Evolutionary conservation across 73 alveolate species (phyloP).

Genomic region (Urostyla sp.): DNA sequence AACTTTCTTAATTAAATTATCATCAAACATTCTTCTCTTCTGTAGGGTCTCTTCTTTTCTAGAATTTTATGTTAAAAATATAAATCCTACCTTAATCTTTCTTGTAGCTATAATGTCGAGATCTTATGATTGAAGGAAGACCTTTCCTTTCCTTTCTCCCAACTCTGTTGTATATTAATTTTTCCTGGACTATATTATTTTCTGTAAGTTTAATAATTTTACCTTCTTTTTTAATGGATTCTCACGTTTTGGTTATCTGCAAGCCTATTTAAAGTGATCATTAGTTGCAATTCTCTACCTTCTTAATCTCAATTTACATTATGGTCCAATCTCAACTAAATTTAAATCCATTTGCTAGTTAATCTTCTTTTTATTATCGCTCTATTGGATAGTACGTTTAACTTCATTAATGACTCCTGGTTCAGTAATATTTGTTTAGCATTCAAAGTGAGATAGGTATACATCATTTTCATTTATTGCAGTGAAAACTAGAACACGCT

Average conservation of each 20-base stretch:
- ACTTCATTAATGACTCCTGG: conserved; percentile 58
- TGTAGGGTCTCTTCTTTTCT: no score
- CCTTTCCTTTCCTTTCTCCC: conserved; percentile 82
- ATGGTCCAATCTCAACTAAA: conserved; percentile 77
- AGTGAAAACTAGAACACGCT: conserved; percentile 69
- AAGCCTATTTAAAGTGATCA: conserved; percentile 72
- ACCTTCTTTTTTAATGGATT: conserved; percentile 62
- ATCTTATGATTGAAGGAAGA: conserved; percentile 78
- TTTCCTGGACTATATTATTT: conserved; percentile 52
- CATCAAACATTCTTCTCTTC: no score
- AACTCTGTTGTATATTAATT: conserved; percentile 74
- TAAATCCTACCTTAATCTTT: conserved; percentile 7
- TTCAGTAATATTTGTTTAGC: conserved; percentile 35
- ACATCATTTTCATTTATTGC: conserved; percentile 59
- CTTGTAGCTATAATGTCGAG: conserved; percentile 69
- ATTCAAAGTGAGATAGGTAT: conserved; percentile 61
- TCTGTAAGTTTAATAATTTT: neutral
- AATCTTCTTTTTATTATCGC: no score
- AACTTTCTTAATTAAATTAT: no score
- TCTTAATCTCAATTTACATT: conserved; percentile 66
- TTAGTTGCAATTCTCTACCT: conserved; percentile 71
- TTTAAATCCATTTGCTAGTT: conserved; percentile 1
- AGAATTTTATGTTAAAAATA: neutral
- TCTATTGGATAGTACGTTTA: no score
- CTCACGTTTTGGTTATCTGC: conserved; percentile 80